Evolutionary conservation across 169 alveolate species (phyloP), one percentile per base, ranked within the genome.

Genomic region (Plasmodium malariae): DNA sequence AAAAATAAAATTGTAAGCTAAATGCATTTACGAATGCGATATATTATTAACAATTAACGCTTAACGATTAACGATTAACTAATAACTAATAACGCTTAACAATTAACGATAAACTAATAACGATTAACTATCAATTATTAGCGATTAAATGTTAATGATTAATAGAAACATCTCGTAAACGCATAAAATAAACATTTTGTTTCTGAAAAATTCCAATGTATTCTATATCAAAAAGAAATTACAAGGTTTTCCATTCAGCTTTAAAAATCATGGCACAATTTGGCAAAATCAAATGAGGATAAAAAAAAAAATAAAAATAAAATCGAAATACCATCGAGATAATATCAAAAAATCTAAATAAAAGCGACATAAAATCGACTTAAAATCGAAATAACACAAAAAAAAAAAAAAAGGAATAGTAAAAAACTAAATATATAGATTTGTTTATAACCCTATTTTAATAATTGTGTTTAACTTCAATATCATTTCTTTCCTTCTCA

Each of bases 381-480:
- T 32, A 34, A 36, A 36, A 32, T 28, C 51, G 17, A 37, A 54
- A 55, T 54, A 73, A 54, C 6, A 2, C 5, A n/a, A 73, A 55
- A 32, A 17, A 55, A 73, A 43, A n/a, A 51, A 51, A 30, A 60
- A 54, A 72, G 3, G 54, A 57, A 57, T 21, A 0, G 51, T 2
- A 55, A 74, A 55, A 37, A 40, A 74, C 26, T 2, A 57, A 55
- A 74, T 32, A 62, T 74, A 57, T 59, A 55, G 88, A 74, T 30
- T 65, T 74, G 32, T 37, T 3, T 32, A 55, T 37, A 48, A 28
- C 48, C 28, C 26, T 74, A 74, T 57, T 74, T 54, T 36, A 45
- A 74, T 62, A 55, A 57, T 74, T 36, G 49, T 21, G 51, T 24
- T 48, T 28, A 21, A 1, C 57, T 67, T 21, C 17, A 11, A 67